Percentiles rank a stretch among this genome's conserved stretches.
phyloP scores from a whole-genome alignment of 495 filamentous ascomycete genomes.

The Tuber calosporum region DNA sequence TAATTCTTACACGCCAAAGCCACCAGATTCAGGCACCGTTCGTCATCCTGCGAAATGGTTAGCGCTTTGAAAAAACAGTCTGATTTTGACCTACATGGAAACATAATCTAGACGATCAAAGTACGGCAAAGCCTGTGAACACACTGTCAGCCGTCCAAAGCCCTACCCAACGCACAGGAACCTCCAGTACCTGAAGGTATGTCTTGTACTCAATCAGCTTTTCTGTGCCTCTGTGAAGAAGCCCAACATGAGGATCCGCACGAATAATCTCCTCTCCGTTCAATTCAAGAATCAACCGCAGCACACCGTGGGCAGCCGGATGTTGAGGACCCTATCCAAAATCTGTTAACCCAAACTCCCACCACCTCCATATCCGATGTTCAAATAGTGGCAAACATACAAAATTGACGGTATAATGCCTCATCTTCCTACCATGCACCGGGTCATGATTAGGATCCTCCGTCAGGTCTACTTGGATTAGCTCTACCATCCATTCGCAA shows the following conservation, averaged over 20 bases:
- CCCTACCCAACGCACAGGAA: not conserved
- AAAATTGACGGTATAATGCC: constrained; percentile 99
- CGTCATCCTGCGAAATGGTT: not conserved
- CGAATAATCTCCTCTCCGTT: constrained; percentile 97
- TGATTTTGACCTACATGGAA: constrained; percentile 57
- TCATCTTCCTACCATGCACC: constrained; percentile 71
- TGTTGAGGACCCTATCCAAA: constrained; percentile 72
- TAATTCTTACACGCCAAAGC: not conserved
- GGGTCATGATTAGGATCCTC: constrained; percentile 25
- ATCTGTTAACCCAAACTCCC: constrained; percentile 8
- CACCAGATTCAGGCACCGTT: not conserved
- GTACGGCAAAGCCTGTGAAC: constrained; percentile 72
- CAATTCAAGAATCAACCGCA: constrained; percentile 93
- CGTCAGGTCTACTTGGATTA: constrained; percentile 17
- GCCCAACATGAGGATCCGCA: constrained; percentile 90
- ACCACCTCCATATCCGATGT: not conserved
- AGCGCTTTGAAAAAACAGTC: not conserved
- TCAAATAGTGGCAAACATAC: constrained; percentile 20
- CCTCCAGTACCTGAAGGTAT: constrained; percentile 62
- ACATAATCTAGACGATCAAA: constrained; percentile 99
- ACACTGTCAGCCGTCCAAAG: not conserved
- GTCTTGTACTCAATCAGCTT: constrained; percentile 99
- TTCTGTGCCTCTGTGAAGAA: constrained; percentile 95
- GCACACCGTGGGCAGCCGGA: constrained; percentile 95
- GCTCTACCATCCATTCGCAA: not conserved